Base-by-base conservation (phyloP, 352 stramenopile genomes). In the Pythium grandisporangium region DNA sequence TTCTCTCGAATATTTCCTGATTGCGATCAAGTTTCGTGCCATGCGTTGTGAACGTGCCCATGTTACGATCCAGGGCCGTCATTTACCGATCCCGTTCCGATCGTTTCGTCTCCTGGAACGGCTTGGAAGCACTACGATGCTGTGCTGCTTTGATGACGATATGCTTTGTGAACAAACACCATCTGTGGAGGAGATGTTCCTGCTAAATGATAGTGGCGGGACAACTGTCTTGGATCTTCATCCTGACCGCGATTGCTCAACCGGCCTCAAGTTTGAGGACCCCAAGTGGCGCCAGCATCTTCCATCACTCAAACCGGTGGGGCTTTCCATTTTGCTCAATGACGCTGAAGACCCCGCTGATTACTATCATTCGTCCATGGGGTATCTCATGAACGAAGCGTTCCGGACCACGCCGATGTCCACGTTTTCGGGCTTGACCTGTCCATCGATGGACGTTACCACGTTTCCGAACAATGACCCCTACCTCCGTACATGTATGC, bases 71-170 rank as follows among this genome's bases (percentile, higher is more conserved):
- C 22, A 58, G 13, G 43, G 43, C 12, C 47, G 53, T 1, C 61
- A 61, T 19, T 45, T 89, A 14, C 56, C 70, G 12, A 62, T 90
- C 7, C 77, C 77, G 8, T 84, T 90, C 17, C 70, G 71, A 1
- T 84, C 71, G 5, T 90, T 93, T 25, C 74, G 80, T 3, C 48
- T 93, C 8, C 56, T 93, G 1, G 80, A 93, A 30, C 70, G 80
- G 0, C 60, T 93, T 13, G 80, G 80, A 0, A 91, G 75, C 53
- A 82, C 78, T 20, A 93, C 77, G 13, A 91, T 93, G 80, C 56
- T 93, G 2, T 93, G 80, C 55, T 91, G 80, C 45, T 91, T 91
- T 37, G 80, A 93, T 39, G 80, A 91, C 16, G 80, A 93, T 47
- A 80, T 93, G 26, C 44, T 93, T 27, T 93, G 80, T 34, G 77